Conservation (phyloP, 2,329 filamentous ascomycete genomes). For the Scedosporium apiospermum region DNA sequence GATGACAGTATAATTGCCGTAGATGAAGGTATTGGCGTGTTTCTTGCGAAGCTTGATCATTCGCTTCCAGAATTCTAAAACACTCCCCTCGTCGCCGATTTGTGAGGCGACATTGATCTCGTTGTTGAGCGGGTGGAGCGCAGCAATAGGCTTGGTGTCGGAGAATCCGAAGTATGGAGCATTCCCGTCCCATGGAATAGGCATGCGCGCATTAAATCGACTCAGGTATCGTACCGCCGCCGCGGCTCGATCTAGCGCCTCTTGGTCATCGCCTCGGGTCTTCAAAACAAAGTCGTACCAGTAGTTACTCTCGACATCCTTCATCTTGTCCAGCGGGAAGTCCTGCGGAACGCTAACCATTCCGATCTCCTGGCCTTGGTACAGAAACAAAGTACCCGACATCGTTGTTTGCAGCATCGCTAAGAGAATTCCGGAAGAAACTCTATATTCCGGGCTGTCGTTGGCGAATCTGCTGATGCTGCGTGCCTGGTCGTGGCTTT, state of each 20-base stretch:
- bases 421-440: conserved; percentile 48
- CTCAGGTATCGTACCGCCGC: conserved; percentile 45
- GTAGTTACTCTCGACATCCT: conserved; percentile 52
- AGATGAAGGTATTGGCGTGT: conserved; percentile 54
- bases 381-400: conserved; percentile 56
- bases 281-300: conserved; percentile 25
- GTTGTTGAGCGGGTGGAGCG: conserved; percentile 51
- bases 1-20: conserved; percentile 36
- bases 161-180: conserved; percentile 49
- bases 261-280: conserved; percentile 24
- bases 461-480: conserved; percentile 44
- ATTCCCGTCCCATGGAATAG: conserved; percentile 63
- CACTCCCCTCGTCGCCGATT: conserved; percentile 33
- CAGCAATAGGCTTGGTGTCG: conserved; percentile 56
- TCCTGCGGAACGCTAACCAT: conserved; percentile 53
- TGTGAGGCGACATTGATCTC: conserved; percentile 53
- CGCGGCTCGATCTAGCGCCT: conserved; percentile 25
- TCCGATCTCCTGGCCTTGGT: conserved; percentile 62
- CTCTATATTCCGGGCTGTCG: conserved; percentile 37
- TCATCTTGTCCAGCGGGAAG: conserved; percentile 57
- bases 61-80: conserved; percentile 52
- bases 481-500: conserved; percentile 59
- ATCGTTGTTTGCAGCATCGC: conserved; percentile 47
- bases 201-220: conserved; percentile 61
- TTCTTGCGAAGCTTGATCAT: conserved; percentile 52